These are phyloP conservation scores for Aspergillus jensenii DNA, from an alignment of 2,329 filamentous ascomycete species.

Conservation along the genomic window DNA sequence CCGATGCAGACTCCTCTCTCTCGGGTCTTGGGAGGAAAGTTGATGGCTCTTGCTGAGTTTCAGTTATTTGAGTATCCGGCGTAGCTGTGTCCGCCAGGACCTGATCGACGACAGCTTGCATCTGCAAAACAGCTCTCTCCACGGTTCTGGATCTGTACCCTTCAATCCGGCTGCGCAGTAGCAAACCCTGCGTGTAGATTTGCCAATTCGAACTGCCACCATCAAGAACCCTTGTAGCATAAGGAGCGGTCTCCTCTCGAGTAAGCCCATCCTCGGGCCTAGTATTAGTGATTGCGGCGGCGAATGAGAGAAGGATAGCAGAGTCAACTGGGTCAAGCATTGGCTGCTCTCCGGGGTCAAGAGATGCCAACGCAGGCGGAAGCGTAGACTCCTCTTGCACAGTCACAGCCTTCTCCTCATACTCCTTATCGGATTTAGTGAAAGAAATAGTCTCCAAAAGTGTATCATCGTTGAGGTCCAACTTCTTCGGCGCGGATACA, in stretches of 20 bases:
- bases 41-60: slow-evolving; percentile 54
- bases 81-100: slow-evolving; percentile 79
- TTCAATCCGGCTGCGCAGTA: slow-evolving; percentile 88
- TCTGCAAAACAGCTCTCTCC: slow-evolving; percentile 84
- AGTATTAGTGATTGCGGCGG: slow-evolving; percentile 87
- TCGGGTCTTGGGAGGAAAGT: slow-evolving; percentile 80
- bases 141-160: slow-evolving; percentile 82
- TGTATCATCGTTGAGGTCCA: slow-evolving; percentile 89
- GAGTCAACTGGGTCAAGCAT: slow-evolving; percentile 81
- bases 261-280: slow-evolving; percentile 82
- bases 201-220: slow-evolving; percentile 97
- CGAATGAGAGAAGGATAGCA: slow-evolving; percentile 74
- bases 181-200: slow-evolving; percentile 88
- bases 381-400: slow-evolving; percentile 51
- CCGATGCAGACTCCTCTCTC: slow-evolving; percentile 70
- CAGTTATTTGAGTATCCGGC: slow-evolving; percentile 36
- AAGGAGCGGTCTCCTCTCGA: slow-evolving; percentile 89
- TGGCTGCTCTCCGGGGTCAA: slow-evolving; percentile 80
- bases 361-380: slow-evolving; percentile 59
- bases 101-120: slow-evolving; percentile 94
- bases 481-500: slow-evolving; percentile 59
- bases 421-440: slow-evolving; percentile 52
- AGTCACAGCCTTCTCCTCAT: slow-evolving; percentile 38
- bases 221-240: slow-evolving; percentile 80
- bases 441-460: slow-evolving; percentile 86